Evolutionary conservation across 176 grass and related monocot species (phyloP), one percentile per base, ranked within the genome.

Genomic region (Microstegium vimineum): DNA sequence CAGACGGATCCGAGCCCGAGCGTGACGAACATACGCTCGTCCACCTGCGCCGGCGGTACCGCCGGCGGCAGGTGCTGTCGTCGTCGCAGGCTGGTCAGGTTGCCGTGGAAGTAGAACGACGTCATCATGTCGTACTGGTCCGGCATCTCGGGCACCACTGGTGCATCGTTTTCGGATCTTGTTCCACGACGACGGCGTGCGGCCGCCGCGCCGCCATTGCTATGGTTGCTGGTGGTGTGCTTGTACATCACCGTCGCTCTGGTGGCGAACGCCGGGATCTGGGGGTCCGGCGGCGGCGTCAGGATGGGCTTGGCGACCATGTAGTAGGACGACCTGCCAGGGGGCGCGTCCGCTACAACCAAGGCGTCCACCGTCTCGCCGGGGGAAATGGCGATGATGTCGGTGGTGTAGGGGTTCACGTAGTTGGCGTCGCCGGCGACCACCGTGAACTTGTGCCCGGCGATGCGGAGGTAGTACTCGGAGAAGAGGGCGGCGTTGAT

Each of bases 371-470:
- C 3, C 15, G 78, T 82, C 70, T 87, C 51, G 3, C 85, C 79
- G 0, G 79, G 79, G 31, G 18, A 16, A 17, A 82, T n/a, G 0
- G 40, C 65, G 7, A 87, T 1, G 31, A 47, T 22, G 31, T 87
- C 86, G 0, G 79, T 87, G 1, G 16, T 62, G 30, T 71, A 87
- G 3, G 86, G 86, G 3, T 7, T 82, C 1, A 76, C 23, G 17
- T 87, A 77, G 63, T 69, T 77, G 5, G 79, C 83, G 3, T 85
- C 83, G 4, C 36, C 36, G 27, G 26, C 23, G 36, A 85, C 73
- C 12, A 85, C 73, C 18, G 83, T 85, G 49, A 77, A 77, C 20
- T 8, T 77, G 65, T 85, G 83, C 3, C 73, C 73, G 8, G 73
- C 73, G 7, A 47, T 47, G 15, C 76, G 76, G 26, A 77, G 0